Conservation (phyloP, 164 flowering plant species). For the Litsea cubeba region DNA sequence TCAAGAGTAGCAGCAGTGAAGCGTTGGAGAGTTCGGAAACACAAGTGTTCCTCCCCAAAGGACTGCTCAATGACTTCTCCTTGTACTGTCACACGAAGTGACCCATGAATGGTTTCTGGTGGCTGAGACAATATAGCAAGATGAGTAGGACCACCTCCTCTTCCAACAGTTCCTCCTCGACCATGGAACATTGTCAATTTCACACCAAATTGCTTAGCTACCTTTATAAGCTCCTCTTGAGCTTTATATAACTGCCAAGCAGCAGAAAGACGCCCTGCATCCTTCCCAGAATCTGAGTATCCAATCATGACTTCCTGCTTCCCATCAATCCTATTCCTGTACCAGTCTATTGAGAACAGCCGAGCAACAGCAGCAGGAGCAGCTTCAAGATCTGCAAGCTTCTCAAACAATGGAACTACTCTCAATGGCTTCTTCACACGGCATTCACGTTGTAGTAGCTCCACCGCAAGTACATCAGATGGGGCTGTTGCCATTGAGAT, state of each 20-base stretch:
- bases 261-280: constrained; percentile 96
- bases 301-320: constrained; percentile 99
- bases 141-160: constrained; percentile 99
- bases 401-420: constrained; percentile 95
- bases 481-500: constrained; percentile 99
- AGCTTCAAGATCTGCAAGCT: constrained; percentile 88
- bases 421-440: constrained; percentile 78
- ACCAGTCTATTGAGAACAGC: constrained; percentile 94
- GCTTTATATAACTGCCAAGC: constrained; percentile 97
- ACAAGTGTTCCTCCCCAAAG: constrained; percentile 97
- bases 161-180: constrained; percentile 98
- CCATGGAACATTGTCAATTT: constrained; percentile 99
- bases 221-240: constrained; percentile 94
- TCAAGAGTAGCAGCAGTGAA: constrained; percentile 98
- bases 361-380: constrained; percentile 95
- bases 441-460: constrained; percentile 94
- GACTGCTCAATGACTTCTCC: constrained; percentile 99
- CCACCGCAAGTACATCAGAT: constrained; percentile 95
- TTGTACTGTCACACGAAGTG: constrained; percentile 94
- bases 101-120: constrained; percentile 93
- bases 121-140: constrained; percentile 99
- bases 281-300: constrained; percentile 97
- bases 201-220: constrained; percentile 81
- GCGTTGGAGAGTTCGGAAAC: constrained; percentile 95
- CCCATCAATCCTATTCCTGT: constrained; percentile 73